Base-by-base conservation (phyloP, 768 basidiomycete genomes). In the Fibroporia radiculosa region DNA sequence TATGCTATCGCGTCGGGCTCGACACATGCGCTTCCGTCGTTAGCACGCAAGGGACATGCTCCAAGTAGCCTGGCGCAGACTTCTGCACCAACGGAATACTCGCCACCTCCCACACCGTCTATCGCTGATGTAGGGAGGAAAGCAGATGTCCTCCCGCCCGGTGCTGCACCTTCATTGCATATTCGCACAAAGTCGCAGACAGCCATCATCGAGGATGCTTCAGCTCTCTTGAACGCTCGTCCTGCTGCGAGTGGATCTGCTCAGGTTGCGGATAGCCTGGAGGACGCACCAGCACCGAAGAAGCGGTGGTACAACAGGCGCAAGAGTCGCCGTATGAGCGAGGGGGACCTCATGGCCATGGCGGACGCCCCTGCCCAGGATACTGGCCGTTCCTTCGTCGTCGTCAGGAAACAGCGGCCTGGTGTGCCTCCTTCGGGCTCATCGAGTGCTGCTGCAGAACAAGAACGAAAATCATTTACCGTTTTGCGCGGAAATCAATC, bases 141-240 rank as follows among this genome's bases (percentile, higher is more conserved):
- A 33, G 40, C 49, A 2, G 48, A 48, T 27, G 41, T 47, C 11
- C 57, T 52, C 19, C 81, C 83, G 0, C 70, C 74, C 3, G 84
- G 85, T 11, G 82, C 82, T 4, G 77, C 80, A 74, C 68, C 75
- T 32, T 79, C 83, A 10, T 64, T 70, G 14, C 84, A 85, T 58
- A 66, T 75, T 26, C 78, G 89, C 36, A 87, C 80, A 16, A 80
- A 81, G 66, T 90, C 87, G 25, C 89, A 92, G 59, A 83, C 82
- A 2, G 89, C 89, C 2, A 77, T 92, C 47, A 78, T 92, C n/a
- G 86, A 91, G 49, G 49, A 57, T 34, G 48, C 48, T 3, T 48
- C 59, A 6, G 45, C 49, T 10, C 42, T 53, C 13, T 31, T 45
- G 14, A 38, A 32, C 41, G 13, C 42, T 14, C 18, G 40, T n/a